Evolutionary conservation across 208 protist species (phyloP), one percentile per base, ranked within the genome.

Genomic region (Vickermania ingenoplastis): DNA sequence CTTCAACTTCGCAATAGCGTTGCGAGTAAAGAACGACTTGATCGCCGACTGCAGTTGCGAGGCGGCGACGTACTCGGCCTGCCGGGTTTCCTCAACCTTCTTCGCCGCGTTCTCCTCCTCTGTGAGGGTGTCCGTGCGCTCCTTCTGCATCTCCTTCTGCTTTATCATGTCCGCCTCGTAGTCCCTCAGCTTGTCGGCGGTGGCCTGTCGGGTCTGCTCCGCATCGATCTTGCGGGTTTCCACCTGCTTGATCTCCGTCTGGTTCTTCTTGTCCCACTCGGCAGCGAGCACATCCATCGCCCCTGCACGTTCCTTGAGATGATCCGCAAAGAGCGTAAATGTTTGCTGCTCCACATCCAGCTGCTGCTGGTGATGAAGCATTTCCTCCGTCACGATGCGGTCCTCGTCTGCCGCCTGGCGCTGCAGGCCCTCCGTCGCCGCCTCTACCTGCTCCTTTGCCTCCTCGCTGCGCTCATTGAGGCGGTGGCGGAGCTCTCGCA

Each of bases 1-100:
- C 67, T 85, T 83, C 53, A 81, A 56, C 67, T 79, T 79, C 23
- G 57, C 68, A 17, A 93, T 53, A 1, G 83, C 71, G 13, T 86
- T 62, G 1, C 87, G 87, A 25, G 84, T 89, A 58, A 94, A 78
- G 77, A 91, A 83, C 2, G 74, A 83, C 57, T 81, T 80, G 17
- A 94, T 72, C 5, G 87, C 85, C 3, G 91, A 73, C 68, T 94
- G 71, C 49, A 96, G 69, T 59, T 79, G 73, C 2, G 83, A 91
- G 11, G 83, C 79, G 4, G 91, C 85, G 25, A 61, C 67, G 65
- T 92, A 91, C 61, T 82, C 75, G 0, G 58, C 65, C 57, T 70
- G 67, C n/a, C 60, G 71, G 56, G 69, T 54, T 50, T 89, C 75
- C 57, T 74, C 68, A 4, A 48, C 67, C 3, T 26, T 66, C 48